phyloP scores from a whole-genome alignment of 2,329 filamentous ascomycete species.

The Ceratocystiopsis minuta region DNA sequence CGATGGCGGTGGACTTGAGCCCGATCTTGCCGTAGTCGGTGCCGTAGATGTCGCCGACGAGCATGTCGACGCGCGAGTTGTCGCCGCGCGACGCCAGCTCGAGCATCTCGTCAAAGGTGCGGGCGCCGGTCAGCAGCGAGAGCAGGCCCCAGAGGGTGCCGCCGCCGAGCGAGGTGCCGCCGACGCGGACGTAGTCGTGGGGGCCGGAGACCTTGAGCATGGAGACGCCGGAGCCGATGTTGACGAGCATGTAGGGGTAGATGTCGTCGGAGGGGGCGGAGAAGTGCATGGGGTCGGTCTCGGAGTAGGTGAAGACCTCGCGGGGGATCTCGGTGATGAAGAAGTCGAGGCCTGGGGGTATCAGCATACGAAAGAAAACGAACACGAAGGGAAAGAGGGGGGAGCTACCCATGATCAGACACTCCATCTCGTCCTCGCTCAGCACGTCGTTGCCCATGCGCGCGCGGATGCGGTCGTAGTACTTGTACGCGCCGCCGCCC shows the following conservation, averaged over 20 bases:
- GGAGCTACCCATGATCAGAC: conserved; percentile 65
- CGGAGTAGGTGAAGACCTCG: conserved; percentile 94
- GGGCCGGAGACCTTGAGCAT: conserved; percentile 95
- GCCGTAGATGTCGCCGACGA: conserved; percentile 96
- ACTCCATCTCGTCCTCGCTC: conserved; percentile 96
- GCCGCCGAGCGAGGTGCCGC: conserved; percentile 83
- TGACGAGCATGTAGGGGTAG: conserved; percentile 93
- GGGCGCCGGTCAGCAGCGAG: conserved; percentile 77
- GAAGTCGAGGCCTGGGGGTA: conserved; percentile 74
- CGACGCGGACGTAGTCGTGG: conserved; percentile 71
- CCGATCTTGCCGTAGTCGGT: conserved; percentile 93
- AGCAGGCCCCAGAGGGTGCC: conserved; percentile 96
- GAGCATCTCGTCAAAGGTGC: conserved; percentile 96
- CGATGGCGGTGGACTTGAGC: conserved; percentile 86
- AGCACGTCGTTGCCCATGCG: conserved; percentile 74
- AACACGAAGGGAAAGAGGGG: background rate
- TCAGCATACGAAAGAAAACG: background rate
- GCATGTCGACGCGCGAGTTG: conserved; percentile 84
- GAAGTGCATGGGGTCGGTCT: conserved; percentile 80
- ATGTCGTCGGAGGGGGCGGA: conserved; percentile 46
- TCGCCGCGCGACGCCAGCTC: conserved; percentile 79
- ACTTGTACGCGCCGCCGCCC: conserved; percentile 90
- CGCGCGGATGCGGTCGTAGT: conserved; percentile 77
- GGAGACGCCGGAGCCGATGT: conserved; percentile 91
- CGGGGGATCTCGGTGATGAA: conserved; percentile 96